Evolutionary conservation across 495 filamentous ascomycete genomes (phyloP).

Genomic region (Penicillium chermesinum): DNA sequence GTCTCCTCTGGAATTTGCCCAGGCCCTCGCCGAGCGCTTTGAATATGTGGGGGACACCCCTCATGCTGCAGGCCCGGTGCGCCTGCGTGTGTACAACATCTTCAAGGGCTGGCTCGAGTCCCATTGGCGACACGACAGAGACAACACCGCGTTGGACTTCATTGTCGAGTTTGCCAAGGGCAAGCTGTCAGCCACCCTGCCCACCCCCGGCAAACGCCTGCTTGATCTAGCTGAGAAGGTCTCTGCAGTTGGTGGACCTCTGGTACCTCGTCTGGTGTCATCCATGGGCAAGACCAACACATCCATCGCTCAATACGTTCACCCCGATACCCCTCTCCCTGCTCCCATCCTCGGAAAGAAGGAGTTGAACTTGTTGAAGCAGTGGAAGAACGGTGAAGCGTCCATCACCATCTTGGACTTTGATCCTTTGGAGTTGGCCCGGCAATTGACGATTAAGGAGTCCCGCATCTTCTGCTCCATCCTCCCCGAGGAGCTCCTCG

Average conservation of each 20-base stretch:
- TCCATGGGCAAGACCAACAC: conserved; percentile 85
- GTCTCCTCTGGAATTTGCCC: conserved; percentile 71
- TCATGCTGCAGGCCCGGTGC: conserved; percentile 69
- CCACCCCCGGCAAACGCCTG: conserved; percentile 73
- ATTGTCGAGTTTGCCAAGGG: conserved; percentile 76
- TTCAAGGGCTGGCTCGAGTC: conserved; percentile 97
- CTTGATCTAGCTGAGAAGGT: conserved; percentile 77
- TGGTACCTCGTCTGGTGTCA: conserved; percentile 83
- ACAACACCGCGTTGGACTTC: conserved; percentile 65
- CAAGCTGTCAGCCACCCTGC: conserved; percentile 60
- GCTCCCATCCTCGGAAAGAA: conserved; percentile 66
- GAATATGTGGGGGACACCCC: conserved; percentile 80
- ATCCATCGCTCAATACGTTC: conserved; percentile 61
- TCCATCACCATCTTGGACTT: conserved; percentile 82
- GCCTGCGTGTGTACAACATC: conserved; percentile 89
- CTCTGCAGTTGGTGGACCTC: conserved; percentile 62
- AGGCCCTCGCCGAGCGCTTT: conserved; percentile 81
- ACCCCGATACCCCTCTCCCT: conserved; percentile 66
- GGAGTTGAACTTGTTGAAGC: conserved; percentile 65
- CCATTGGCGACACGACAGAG: conserved; percentile 82
- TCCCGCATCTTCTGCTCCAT: conserved; percentile 92
- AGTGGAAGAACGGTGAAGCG: conserved; percentile 66
- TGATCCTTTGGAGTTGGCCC: conserved; percentile 84
- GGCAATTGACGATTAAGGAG: conserved; percentile 91
- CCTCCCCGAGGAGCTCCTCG: conserved; percentile 88